Evolutionary conservation across 768 basidiomycete genomes (phyloP).

Genomic region (Xanthoconium purpureum): DNA sequence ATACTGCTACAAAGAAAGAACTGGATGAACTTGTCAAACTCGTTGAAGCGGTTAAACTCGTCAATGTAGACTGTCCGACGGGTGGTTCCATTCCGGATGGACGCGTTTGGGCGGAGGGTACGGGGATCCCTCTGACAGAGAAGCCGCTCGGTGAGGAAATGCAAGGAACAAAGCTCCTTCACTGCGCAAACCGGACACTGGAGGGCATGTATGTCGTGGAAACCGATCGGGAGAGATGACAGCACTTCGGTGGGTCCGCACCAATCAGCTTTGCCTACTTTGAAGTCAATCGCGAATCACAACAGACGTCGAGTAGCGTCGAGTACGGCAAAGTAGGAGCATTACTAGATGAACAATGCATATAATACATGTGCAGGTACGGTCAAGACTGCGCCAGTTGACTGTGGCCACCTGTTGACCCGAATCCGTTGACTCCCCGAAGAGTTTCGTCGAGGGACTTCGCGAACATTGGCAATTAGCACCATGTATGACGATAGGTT

Average conservation of each 20-base stretch:
- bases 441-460: slow-evolving; percentile 84
- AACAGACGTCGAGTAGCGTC: background rate
- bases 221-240: slow-evolving; percentile 30
- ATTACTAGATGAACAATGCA: background rate
- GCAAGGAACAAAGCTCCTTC: slow-evolving; percentile 46
- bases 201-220: slow-evolving; percentile 64
- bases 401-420: slow-evolving; percentile 87
- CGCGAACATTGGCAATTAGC: slow-evolving; percentile 4
- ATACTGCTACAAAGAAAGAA: slow-evolving; percentile 50
- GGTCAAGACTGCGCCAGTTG: slow-evolving; percentile 33
- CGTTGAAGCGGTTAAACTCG: slow-evolving; percentile 78
- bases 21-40: slow-evolving; percentile 71
- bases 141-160: slow-evolving; percentile 23
- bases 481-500: background rate
- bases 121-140: slow-evolving; percentile 30
- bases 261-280: background rate
- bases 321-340: too few relatives aligned
- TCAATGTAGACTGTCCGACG: slow-evolving; percentile 37
- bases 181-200: slow-evolving; percentile 46
- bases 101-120: slow-evolving; percentile 41
- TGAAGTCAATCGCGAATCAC: background rate
- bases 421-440: slow-evolving; percentile 86
- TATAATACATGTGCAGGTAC: background rate
- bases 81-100: slow-evolving; percentile 36
- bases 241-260: background rate